Conservation (phyloP, 2,329 filamentous ascomycete genomes). For the Nigrospora sphaerica region DNA sequence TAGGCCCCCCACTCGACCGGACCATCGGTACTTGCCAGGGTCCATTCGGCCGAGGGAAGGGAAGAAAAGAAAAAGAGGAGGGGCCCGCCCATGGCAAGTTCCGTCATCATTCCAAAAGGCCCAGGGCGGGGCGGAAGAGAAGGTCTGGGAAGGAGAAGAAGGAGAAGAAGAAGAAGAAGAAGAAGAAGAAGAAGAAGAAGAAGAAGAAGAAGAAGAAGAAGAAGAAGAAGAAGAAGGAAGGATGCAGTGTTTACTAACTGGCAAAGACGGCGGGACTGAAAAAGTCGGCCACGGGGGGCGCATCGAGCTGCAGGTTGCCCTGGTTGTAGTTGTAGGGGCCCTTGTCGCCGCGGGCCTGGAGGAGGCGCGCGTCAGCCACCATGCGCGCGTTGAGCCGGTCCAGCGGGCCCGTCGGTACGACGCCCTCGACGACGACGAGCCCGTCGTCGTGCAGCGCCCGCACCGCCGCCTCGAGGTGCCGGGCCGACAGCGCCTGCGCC, state of each 20-base stretch:
- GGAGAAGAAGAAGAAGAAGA: neutral
- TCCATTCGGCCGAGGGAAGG: too few species aligned
- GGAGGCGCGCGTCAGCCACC: slow-evolving; percentile 45
- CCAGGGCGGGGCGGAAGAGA: neutral
- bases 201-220: too few species aligned
- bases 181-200: neutral
- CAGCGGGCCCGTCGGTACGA: slow-evolving; percentile 41
- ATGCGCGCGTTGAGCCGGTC: slow-evolving; percentile 52
- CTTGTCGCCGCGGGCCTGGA: slow-evolving; percentile 44
- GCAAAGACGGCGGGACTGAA: slow-evolving; percentile 45
- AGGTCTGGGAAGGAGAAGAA: neutral
- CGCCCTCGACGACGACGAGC: slow-evolving; percentile 47
- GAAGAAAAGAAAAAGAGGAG: neutral
- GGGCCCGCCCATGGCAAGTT: too few species aligned
- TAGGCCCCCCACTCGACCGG: too few species aligned
- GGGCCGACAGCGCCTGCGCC: slow-evolving; percentile 28
- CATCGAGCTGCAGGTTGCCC: slow-evolving; percentile 55
- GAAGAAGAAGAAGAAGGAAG: too few species aligned
- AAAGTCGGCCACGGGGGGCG: slow-evolving; percentile 41
- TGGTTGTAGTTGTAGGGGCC: slow-evolving; percentile 57
- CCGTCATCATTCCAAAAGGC: too few species aligned
- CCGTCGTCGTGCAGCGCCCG: slow-evolving; percentile 45
- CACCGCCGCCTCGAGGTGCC: slow-evolving; percentile 49
- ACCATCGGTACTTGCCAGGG: too few species aligned
- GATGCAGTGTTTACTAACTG: slow-evolving; percentile 29